Evolutionary conservation across 805 yeast species (phyloP).

Genomic region (Barnettozyma sucrosica): DNA sequence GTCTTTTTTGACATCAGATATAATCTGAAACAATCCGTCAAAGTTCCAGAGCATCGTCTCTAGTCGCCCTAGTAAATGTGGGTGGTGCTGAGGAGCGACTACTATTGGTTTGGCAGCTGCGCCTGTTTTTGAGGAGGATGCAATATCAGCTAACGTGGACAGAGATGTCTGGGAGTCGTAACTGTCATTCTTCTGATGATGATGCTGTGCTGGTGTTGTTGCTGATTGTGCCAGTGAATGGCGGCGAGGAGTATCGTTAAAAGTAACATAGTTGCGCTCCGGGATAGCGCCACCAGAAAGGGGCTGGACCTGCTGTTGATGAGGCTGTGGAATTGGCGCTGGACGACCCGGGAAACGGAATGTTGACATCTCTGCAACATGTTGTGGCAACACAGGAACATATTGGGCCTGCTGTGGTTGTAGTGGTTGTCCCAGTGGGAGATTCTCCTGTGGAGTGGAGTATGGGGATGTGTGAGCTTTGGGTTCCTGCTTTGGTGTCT

Average conservation of each 20-base stretch:
- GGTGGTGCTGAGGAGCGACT: background rate
- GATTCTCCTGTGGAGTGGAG: background rate
- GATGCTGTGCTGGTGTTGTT: background rate
- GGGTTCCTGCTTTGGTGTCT: background rate
- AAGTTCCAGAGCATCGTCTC: constrained; percentile 11
- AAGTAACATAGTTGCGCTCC: constrained; percentile 2
- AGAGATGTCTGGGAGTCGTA: constrained; percentile 22
- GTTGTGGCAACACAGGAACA: background rate
- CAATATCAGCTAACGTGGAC: constrained; percentile 24
- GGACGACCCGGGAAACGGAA: background rate
- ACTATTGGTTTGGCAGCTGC: background rate
- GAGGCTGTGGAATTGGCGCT: background rate
- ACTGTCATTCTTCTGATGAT: constrained; percentile 17
- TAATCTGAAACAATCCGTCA: constrained; percentile 10
- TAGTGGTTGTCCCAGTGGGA: background rate
- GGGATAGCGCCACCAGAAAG: background rate
- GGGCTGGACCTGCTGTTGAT: background rate
- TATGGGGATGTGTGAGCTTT: background rate
- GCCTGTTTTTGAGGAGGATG: constrained; percentile 8
- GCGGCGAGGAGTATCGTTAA: background rate
- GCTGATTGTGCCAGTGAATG: background rate
- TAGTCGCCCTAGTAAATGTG: constrained; percentile 8
- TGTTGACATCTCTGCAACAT: background rate
- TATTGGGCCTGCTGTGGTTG: background rate
- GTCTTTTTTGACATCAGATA: constrained; percentile 18